Evolutionary conservation across 257 asterid genomes (phyloP), one percentile per base, ranked within the genome.

Genomic region (Nicotiana knightiana): DNA sequence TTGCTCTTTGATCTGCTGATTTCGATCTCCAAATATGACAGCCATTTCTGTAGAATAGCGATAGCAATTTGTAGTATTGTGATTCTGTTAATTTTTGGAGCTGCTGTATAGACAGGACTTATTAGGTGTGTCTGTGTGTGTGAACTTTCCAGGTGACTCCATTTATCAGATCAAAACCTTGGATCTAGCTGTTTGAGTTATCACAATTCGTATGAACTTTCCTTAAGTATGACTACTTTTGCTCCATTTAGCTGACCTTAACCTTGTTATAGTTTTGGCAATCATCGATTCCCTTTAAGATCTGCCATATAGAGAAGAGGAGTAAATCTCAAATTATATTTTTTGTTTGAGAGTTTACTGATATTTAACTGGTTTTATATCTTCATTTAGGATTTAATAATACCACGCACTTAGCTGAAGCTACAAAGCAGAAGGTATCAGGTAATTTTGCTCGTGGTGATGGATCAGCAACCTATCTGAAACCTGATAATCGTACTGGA

Each of bases 391-490:
- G 39, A 71, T 18, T 33, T 71, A 71, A 71, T 46, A 46, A 24
- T 71, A 37, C 79, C 37, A 46, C 37, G 24, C 24, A n/a, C 21
- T 78, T 48, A 2, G 75, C 71, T 79, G 82, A 79, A 43, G 59
- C 82, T 62, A 24, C 82, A 61, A 65, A 62, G 30, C 82, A 61
- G 59, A 61, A 65, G 37, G 75, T 62, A 79, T 79, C 82, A 9
- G 54, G 46, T 62, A 62, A 51, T 79, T 79, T 79, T 24, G 46
- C 28, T 39, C 75, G 46, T 61, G 61, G 73, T 79, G 75, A 43
- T 79, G 82, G 43, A 35, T 62, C 82, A 59, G 82, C 59, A 21
- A 46, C 16, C 39, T 62, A 79, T 79, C 75, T 79, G 59, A 79
- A 79, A 59, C 37, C 76, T 8, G 82, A 79, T 39, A 61, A 79